Conservation (phyloP, 768 basidiomycete species). For the Boletus tomentosulus region DNA sequence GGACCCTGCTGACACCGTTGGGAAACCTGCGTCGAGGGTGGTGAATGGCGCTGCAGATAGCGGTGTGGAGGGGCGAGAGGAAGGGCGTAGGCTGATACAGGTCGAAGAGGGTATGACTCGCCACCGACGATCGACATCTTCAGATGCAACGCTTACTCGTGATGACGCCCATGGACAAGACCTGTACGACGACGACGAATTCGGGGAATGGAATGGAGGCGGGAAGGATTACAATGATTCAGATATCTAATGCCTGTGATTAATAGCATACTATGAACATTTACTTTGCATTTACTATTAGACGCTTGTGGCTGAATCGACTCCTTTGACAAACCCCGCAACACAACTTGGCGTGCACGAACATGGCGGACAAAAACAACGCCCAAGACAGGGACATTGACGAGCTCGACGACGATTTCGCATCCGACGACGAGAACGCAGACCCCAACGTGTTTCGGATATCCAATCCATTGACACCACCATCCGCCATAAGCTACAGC, state of each 20-base stretch:
- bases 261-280: too few relatives aligned
- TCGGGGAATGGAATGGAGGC: constrained; percentile 31
- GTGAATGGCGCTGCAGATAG: constrained; percentile 11
- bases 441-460: constrained; percentile 43
- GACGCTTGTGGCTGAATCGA: constrained; percentile 18
- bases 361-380: constrained; percentile 19
- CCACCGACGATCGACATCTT: constrained; percentile 33
- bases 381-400: constrained; percentile 40
- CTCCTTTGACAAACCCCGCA: neutral
- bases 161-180: constrained; percentile 11
- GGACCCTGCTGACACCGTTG: constrained; percentile 40
- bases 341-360: neutral
- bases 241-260: too few relatives aligned
- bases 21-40: constrained; percentile 20
- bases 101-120: constrained; percentile 33
- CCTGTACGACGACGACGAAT: constrained; percentile 28
- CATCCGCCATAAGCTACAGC: constrained; percentile 39
- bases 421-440: constrained; percentile 36
- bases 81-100: constrained; percentile 42
- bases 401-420: constrained; percentile 44
- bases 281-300: neutral
- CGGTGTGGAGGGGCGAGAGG: constrained; percentile 31
- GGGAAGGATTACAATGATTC: neutral
- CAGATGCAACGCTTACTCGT: constrained; percentile 34
- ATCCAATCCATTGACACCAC: constrained; percentile 37